Conservation (phyloP, 345 rosid species). For the Eucalyptus tenuipes region DNA sequence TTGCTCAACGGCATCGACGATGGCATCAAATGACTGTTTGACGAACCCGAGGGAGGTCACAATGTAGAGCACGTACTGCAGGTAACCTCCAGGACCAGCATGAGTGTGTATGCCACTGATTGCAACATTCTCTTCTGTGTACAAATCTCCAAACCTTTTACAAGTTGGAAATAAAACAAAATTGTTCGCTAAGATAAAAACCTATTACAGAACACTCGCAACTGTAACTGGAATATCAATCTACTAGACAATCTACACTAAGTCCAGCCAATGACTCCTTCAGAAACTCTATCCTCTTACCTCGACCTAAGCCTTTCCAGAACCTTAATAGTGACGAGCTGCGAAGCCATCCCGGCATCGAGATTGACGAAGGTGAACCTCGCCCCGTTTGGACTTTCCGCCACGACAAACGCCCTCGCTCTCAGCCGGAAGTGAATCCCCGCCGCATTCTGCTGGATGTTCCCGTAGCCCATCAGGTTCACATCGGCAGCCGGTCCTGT, state of each 20-base stretch:
- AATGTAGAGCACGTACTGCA: slow-evolving; percentile 38
- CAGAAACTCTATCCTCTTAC: not conserved
- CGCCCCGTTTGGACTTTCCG: slow-evolving; percentile 17
- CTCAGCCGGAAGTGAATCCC: slow-evolving; percentile 51
- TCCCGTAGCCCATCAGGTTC: slow-evolving; percentile 61
- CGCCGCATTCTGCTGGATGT: slow-evolving; percentile 28
- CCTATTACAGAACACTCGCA: not conserved
- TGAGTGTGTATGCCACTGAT: slow-evolving; percentile 55
- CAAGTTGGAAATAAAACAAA: not conserved
- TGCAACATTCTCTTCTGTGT: slow-evolving; percentile 40
- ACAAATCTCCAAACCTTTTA: slow-evolving; percentile 34
- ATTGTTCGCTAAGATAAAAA: not conserved
- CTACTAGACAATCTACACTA: not conserved
- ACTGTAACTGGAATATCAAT: not conserved
- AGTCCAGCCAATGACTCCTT: not conserved
- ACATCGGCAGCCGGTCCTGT: slow-evolving; percentile 56
- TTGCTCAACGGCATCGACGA: slow-evolving; percentile 32
- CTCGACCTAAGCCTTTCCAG: slow-evolving; percentile 14
- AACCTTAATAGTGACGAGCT: slow-evolving; percentile 33
- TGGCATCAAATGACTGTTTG: slow-evolving; percentile 40
- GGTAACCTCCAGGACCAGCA: slow-evolving; percentile 48
- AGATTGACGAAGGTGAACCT: slow-evolving; percentile 53
- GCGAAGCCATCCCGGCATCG: slow-evolving; percentile 58
- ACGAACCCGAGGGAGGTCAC: slow-evolving; percentile 44
- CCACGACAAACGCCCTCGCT: slow-evolving; percentile 39